Conservation (phyloP, 2,329 filamentous ascomycete species). For the Botryosphaeria agaves region DNA sequence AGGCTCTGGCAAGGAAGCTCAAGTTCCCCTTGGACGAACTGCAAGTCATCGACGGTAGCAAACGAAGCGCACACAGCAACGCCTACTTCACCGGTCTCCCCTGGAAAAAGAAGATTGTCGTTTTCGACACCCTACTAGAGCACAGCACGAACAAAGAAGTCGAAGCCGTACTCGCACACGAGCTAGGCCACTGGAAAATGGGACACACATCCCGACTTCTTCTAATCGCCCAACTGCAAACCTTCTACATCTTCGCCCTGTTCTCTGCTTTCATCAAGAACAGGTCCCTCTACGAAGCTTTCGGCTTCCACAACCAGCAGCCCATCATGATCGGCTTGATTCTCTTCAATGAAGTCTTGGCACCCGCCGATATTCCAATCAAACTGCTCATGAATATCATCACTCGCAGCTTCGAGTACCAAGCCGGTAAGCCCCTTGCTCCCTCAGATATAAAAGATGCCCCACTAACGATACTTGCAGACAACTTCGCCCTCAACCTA, state of each 20-base stretch:
- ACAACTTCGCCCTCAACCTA: constrained; percentile 70
- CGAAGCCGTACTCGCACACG: constrained; percentile 84
- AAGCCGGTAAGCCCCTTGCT: constrained; percentile 49
- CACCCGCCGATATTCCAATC: constrained; percentile 84
- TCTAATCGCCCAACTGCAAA: constrained; percentile 63
- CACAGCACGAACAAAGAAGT: constrained; percentile 88
- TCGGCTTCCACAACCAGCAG: constrained; percentile 68
- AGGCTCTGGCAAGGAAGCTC: constrained; percentile 64
- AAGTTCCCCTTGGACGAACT: constrained; percentile 86
- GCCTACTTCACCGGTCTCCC: constrained; percentile 94
- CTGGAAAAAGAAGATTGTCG: constrained; percentile 99
- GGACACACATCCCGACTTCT: constrained; percentile 89
- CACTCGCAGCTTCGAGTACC: constrained; percentile 86
- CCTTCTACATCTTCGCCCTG: constrained; percentile 91
- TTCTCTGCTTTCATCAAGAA: constrained; percentile 99
- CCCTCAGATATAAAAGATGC: constrained; percentile 1
- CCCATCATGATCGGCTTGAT: constrained; percentile 97
- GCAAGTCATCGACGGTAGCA: constrained; percentile 87
- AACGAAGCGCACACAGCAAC: constrained; percentile 76
- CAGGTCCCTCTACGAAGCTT: constrained; percentile 71
- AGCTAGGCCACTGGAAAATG: constrained; percentile 92
- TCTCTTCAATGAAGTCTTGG: constrained; percentile 90
- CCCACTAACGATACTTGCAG: constrained; percentile 16
- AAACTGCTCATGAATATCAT: constrained; percentile 94
- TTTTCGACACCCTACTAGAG: constrained; percentile 94